Evolutionary conservation across 768 basidiomycete species (phyloP), one percentile per base, ranked within the genome.

Genomic region (Albatrellus ellisii): DNA sequence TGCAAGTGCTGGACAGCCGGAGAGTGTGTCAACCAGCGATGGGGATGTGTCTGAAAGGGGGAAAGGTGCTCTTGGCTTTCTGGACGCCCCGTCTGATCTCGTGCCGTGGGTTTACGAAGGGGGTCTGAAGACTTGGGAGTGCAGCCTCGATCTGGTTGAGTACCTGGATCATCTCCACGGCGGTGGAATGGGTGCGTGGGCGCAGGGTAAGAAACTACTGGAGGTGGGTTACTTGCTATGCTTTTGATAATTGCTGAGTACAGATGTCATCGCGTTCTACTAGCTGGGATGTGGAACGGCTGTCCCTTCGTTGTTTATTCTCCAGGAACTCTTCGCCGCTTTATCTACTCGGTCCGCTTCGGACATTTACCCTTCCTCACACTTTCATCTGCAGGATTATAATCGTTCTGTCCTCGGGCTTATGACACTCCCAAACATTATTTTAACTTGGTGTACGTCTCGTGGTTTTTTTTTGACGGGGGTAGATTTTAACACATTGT

Each of bases 101-200:
- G 75, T 97, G 3, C 84, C 90, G 2, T 80, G 90, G 1, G 69
- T 90, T 0, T 98, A 99, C 51, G 94, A 99, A 62, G 94, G 94
- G 17, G 94, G 94, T 4, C 58, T 98, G 39, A 97, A 98, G 61
- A 97, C 91, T 2, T 99, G 94, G 94, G 94, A 99, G 58, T 94
- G 89, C 50, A 84, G 86, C 36, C 60, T 91, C 11, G 94, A 98
- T 58, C 66, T 98, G 2, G 85, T 84, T 0, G 67, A 73, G 26
- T 81, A 79, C 50, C 62, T 86, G 10, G 63, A 68, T n/a, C 42
- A 52, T 59, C 17, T 40, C 7, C 46, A 66, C 34, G 52, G 49
- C 22, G 41, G 54, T 15, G 51, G 51, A 22, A 39, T 44, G 4
- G 36, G 51, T 22, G 55, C 53, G 26, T 53, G 62, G 33, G 41